Evolutionary conservation across 805 yeast species (phyloP), one percentile per base, ranked within the genome.

Genomic region (Starmerella sirachaensis): DNA sequence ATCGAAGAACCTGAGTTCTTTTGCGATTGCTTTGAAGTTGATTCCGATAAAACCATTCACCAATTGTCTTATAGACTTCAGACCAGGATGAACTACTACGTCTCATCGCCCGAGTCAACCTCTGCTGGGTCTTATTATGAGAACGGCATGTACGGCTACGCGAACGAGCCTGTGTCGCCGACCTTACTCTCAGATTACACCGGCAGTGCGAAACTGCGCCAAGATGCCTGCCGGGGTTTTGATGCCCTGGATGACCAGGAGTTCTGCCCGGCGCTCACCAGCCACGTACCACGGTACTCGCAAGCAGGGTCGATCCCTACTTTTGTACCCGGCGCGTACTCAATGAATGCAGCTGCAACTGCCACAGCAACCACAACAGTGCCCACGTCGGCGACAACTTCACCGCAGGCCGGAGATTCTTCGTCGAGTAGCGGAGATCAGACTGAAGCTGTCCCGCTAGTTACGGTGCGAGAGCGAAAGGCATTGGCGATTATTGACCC

Each of bases 231-330:
- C 50, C 70, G 79, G 48, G 76, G 83, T 26, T 77, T 79, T 55
- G 85, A 77, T 47, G 53, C 66, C 28, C 83, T 75, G 54, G 81
- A 78, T 48, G 88, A 79, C 55, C 53, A 69, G 35, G 86, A 76
- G 59, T 80, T 80, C 55, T 75, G 77, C 47, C 81, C 81, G 7
- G 61, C 60, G 2, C 45, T 59, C 26, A 40, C 46, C 17, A 34
- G 38, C 9, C 26, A 36, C 27, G 31, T 26, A 23, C 26, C 22
- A 19, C 8, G 10, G 18, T 12, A 33, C 8, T 11, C 12, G 5
- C 23, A 21, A 19, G 16, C 40, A 10, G 27, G 7, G 17, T 16
- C 25, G 38, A 17, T 17, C 18, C 19, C 17, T 26, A 26, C 19
- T 30, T 5, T 32, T 30, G 12, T 27, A 29, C 5, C 22, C 24